phyloP scores from a whole-genome alignment of 805 yeast species.

The Groenewaldozyma salmanticensis region DNA sequence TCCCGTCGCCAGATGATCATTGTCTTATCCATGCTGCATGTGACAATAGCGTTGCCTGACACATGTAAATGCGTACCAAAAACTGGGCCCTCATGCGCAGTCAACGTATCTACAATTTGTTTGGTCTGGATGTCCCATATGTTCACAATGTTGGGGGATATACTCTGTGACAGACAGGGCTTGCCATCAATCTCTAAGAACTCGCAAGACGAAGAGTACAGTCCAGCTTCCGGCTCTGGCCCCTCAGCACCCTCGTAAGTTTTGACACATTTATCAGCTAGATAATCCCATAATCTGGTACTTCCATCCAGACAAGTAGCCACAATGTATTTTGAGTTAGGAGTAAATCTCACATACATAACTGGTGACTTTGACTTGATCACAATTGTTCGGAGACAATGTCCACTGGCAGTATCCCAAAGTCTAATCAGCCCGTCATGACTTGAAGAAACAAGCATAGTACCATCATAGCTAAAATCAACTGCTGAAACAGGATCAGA shows the following conservation, averaged over 20 bases:
- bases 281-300: slow-evolving; percentile 77
- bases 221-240: slow-evolving; percentile 24
- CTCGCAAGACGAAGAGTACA: slow-evolving; percentile 42
- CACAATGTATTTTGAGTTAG: slow-evolving; percentile 69
- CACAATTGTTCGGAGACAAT: slow-evolving; percentile 81
- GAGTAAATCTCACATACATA: slow-evolving; percentile 59
- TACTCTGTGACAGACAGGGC: slow-evolving; percentile 41
- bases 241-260: slow-evolving; percentile 36
- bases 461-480: slow-evolving; percentile 66
- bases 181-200: slow-evolving; percentile 34
- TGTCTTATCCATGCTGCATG: slow-evolving; percentile 15
- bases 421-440: slow-evolving; percentile 85
- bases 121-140: slow-evolving; percentile 65
- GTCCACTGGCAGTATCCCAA: slow-evolving; percentile 83
- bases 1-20: slow-evolving; percentile 7
- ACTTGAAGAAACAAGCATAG: slow-evolving; percentile 77
- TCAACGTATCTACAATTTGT: slow-evolving; percentile 30
- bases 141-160: slow-evolving; percentile 43
- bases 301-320: slow-evolving; percentile 76
- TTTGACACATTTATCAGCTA: slow-evolving; percentile 69
- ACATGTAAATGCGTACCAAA: slow-evolving; percentile 17
- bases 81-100: slow-evolving; percentile 18
- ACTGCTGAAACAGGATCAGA: slow-evolving; percentile 79
- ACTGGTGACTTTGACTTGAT: slow-evolving; percentile 65
- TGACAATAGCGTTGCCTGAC: slow-evolving; percentile 13